Conservation (phyloP, 73 alveolate genomes). For the Tetrahymena thermophila region DNA sequence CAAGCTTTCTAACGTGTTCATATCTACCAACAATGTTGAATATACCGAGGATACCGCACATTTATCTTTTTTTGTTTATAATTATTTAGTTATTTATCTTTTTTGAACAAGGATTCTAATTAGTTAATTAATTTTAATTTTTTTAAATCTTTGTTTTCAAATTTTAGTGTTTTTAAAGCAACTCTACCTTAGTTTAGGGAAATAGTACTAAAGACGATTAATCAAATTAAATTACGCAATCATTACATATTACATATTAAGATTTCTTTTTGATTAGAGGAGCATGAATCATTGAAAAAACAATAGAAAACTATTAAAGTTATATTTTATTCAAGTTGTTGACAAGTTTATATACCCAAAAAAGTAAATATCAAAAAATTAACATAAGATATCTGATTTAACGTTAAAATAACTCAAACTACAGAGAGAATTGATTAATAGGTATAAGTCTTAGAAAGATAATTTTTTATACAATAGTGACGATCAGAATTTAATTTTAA, state of each 20-base stretch:
- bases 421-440: no score
- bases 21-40: constrained; percentile 26
- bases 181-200: not conserved
- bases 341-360: not conserved
- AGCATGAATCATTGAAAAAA: not conserved
- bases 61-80: not conserved
- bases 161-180: not conserved
- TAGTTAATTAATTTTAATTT: not conserved
- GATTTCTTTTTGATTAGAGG: not conserved
- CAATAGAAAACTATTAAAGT: not conserved
- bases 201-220: not conserved
- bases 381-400: not conserved
- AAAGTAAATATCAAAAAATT: not conserved
- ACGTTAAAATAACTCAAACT: not conserved
- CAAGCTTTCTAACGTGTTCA: constrained; percentile 20
- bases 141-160: not conserved
- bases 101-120: not conserved
- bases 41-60: constrained; percentile 45
- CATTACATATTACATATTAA: not conserved
- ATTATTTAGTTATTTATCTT: no score
- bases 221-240: not conserved
- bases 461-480: not conserved
- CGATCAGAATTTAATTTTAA: not conserved
- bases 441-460: not conserved
- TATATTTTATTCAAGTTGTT: not conserved